phyloP scores from a whole-genome alignment of 768 basidiomycete species.

The Tulasnella sp. region DNA sequence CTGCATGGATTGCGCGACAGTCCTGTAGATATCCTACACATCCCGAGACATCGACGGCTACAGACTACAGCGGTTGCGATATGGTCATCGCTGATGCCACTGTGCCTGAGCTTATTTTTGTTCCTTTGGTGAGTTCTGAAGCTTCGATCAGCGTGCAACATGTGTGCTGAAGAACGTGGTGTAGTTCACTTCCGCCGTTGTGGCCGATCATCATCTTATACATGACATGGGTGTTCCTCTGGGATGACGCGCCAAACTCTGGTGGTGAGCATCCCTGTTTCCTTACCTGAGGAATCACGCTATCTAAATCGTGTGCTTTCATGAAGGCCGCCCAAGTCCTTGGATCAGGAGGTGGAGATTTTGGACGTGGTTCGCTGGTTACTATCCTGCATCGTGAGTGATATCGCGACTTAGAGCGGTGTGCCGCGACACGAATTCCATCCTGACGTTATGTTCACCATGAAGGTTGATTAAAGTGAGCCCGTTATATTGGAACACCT shows the following conservation, averaged over 20 bases:
- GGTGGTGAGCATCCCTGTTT: not conserved
- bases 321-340: conserved; percentile 54
- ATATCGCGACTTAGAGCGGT: no score
- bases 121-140: conserved; percentile 58
- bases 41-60: conserved; percentile 74
- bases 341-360: conserved; percentile 63
- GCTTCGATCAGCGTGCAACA: no score
- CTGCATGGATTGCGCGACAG: not conserved
- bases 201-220: conserved; percentile 82
- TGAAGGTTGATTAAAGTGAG: not conserved
- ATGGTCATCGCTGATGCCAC: conserved; percentile 76
- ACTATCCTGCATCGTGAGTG: conserved; percentile 82
- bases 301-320: conserved; percentile 18
- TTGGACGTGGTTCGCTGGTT: conserved; percentile 88
- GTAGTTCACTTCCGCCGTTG: conserved; percentile 74
- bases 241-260: conserved; percentile 62
- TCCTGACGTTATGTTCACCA: no score
- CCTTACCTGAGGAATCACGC: not conserved
- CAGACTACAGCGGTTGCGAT: conserved; percentile 84
- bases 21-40: conserved; percentile 35
- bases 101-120: conserved; percentile 57
- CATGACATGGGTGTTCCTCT: conserved; percentile 60
- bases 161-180: not conserved
- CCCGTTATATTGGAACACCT: no score
- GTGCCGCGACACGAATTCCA: no score